phyloP scores from a whole-genome alignment of 495 filamentous ascomycete species.

The Penicillium fimorum region DNA sequence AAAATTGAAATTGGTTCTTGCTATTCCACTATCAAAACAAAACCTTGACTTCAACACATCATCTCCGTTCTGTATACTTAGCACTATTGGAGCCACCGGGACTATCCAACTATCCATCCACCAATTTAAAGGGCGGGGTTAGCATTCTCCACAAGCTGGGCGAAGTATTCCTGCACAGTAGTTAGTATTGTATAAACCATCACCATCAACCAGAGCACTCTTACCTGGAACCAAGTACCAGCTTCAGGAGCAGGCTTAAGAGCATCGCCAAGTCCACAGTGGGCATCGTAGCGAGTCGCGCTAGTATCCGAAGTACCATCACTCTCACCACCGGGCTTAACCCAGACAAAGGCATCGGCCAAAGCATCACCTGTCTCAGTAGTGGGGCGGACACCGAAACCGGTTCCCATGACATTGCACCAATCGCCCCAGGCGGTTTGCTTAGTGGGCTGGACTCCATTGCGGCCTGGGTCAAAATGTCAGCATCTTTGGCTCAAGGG shows the following conservation, averaged over 20 bases:
- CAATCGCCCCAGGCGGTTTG: slow-evolving; percentile 76
- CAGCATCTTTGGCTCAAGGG: no score
- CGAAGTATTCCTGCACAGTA: slow-evolving; percentile 26
- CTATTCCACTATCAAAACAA: no score
- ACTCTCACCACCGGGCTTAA: slow-evolving; percentile 80
- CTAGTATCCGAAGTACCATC: slow-evolving; percentile 69
- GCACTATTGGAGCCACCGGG: background rate
- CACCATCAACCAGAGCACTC: background rate
- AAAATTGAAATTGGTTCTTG: no score
- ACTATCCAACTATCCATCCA: no score
- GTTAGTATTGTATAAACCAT: background rate
- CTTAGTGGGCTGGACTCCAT: slow-evolving; percentile 61
- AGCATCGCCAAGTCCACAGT: slow-evolving; percentile 63
- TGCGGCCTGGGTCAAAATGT: no score
- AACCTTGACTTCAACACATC: background rate
- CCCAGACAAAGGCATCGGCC: slow-evolving; percentile 77
- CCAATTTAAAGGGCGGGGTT: slow-evolving; percentile 15
- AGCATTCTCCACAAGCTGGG: slow-evolving; percentile 18
- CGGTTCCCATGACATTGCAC: slow-evolving; percentile 77
- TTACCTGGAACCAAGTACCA: slow-evolving; percentile 71
- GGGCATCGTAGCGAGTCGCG: slow-evolving; percentile 66
- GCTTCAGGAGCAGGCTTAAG: slow-evolving; percentile 73
- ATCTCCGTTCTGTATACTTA: background rate
- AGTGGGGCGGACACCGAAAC: slow-evolving; percentile 70
- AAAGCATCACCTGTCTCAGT: slow-evolving; percentile 59